Percentiles rank a stretch among this genome's conserved stretches.
Evolutionary conservation across 768 basidiomycete genomes (phyloP).

Genomic region (Lactarius pseudohatsudake): DNA sequence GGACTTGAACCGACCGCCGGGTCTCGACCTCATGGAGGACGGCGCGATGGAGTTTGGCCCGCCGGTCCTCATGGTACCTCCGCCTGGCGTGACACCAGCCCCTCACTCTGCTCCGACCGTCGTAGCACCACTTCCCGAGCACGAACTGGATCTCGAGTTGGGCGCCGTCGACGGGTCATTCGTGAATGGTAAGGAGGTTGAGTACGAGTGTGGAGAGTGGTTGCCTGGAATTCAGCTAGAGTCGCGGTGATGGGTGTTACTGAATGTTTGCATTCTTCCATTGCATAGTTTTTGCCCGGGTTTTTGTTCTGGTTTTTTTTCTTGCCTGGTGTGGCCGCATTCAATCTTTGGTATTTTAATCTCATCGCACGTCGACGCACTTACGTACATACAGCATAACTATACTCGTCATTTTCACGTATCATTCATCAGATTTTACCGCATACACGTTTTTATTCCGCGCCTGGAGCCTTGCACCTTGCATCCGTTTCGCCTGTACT

Average conservation of each 20-base stretch:
- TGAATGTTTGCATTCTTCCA: constrained; percentile 2
- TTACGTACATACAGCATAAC: constrained; percentile 15
- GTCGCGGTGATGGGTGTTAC: constrained; percentile 4
- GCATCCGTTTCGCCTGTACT: neutral
- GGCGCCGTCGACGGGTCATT: constrained; percentile 26
- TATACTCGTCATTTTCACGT: constrained; percentile 15
- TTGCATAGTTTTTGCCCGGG: constrained; percentile 12
- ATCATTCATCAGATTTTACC: constrained; percentile 1
- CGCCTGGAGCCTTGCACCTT: neutral
- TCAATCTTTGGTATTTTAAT: constrained; percentile 15
- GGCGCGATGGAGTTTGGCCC: constrained; percentile 16
- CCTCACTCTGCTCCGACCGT: constrained; percentile 25
- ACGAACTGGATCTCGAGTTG: constrained; percentile 34
- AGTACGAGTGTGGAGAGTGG: constrained; percentile 28
- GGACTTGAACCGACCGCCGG: constrained; percentile 16
- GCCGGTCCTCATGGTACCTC: constrained; percentile 25
- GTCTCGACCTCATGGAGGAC: constrained; percentile 14
- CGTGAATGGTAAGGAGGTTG: constrained; percentile 9
- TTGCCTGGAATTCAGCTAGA: constrained; percentile 27
- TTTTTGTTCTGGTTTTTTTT: constrained; percentile 14
- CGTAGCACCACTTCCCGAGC: constrained; percentile 23
- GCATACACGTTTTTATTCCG: constrained; percentile 1
- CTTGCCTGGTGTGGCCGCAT: constrained; percentile 2
- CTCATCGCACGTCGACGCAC: constrained; percentile 13
- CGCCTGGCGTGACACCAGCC: constrained; percentile 25